phyloP scores from a whole-genome alignment of 306 rosid species.

The Mucuna pruriens region DNA sequence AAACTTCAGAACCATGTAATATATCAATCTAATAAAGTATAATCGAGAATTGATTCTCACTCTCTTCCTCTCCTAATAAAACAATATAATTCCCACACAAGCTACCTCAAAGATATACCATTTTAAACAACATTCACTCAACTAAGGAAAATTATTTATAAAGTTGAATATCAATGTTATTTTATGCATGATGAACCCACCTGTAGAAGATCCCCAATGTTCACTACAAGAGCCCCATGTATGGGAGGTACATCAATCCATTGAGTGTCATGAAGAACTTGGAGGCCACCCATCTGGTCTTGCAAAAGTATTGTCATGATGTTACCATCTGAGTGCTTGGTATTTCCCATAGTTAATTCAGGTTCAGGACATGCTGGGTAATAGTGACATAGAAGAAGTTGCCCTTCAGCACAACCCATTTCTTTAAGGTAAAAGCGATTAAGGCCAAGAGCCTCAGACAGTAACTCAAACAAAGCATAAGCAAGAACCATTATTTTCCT shows the following conservation, averaged over 20 bases:
- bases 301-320: conserved; percentile 17
- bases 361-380: conserved; percentile 22
- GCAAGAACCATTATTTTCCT: conserved; percentile 37
- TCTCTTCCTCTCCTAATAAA: background rate
- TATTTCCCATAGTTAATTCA: background rate
- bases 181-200: background rate
- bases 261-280: conserved; percentile 10
- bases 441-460: conserved; percentile 17
- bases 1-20: no score
- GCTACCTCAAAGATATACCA: background rate
- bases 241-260: conserved; percentile 8
- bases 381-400: background rate
- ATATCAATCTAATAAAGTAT: background rate
- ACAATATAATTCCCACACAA: background rate
- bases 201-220: conserved; percentile 10
- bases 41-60: background rate
- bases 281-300: conserved; percentile 1
- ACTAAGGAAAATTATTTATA: background rate
- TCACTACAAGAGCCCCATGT: conserved; percentile 9
- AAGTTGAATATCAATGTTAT: background rate
- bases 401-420: background rate
- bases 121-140: background rate
- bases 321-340: background rate
- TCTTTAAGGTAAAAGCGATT: background rate
- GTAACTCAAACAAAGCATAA: conserved; percentile 42